Base-by-base conservation (phyloP, 768 basidiomycete species). In the Leucocoprinus birnbaumii region DNA sequence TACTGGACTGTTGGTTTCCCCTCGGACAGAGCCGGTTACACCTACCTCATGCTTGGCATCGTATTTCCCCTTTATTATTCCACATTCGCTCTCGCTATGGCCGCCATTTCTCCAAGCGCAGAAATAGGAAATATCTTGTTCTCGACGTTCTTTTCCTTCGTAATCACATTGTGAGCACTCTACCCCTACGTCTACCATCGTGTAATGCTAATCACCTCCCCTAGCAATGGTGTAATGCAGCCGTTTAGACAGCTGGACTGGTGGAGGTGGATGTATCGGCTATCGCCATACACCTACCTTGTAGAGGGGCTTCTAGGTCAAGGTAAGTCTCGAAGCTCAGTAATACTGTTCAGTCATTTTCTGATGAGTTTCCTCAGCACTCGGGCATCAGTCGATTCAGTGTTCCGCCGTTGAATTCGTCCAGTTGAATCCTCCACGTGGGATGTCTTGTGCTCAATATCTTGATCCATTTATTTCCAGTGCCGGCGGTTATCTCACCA, bases 1-100 rank as follows among this genome's bases (percentile, higher is more conserved):
- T 88, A 78, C 67, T 87, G 82, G 81, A 84, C 85, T 3, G 82
- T 86, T 48, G 85, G 85, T 0, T 84, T 83, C 61, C 71, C 73
- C 8, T 70, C 67, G 1, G 71, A 73, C 11, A 70, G 85, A 35
- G 84, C 76, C 3, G 86, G 78, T n/a, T 86, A 80, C 61, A 80
- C 80, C 2, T 86, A 74, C 62, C 73, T 87, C 5, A 68, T 82
- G 60, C 57, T 83, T 22, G 77, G 72, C 18, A 58, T 87, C 24
- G 59, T 83, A 21, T 86, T 79, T 63, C 82, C 85, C 5, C 27
- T 82, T 0, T 88, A 84, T 59, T 86, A 82, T 59, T 80, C 81
- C 11, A 80, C 80, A 0, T 75, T 87, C 51, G 83, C 74, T 4
- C 80, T 83, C 63, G 80, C 79, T 3, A 73, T 84, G 10, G 84